Evolutionary conservation across 306 rosid genomes (phyloP), one percentile per base, ranked within the genome.

Genomic region (Gastrolobium bilobum): DNA sequence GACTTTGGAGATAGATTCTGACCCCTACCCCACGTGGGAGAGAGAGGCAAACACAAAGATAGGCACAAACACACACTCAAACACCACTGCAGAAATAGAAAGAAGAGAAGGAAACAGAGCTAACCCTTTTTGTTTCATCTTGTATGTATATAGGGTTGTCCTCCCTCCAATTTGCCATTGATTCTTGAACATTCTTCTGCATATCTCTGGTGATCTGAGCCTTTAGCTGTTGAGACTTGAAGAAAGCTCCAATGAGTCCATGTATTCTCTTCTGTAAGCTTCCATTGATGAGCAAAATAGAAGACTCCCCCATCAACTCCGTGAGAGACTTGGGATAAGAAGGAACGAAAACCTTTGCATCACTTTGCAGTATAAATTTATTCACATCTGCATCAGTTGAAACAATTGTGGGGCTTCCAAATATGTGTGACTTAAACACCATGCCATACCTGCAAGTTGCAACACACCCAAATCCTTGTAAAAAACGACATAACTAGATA

Each of bases 341-440:
- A 58, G 99, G 99, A 63, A 95, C 91, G 35, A 95, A 95, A 86
- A 85, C 81, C 77, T 90, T 95, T 10, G 97, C 89, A 85, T 95
- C 99, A 85, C 99, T 93, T 51, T 95, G 98, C 59, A 95, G 89
- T 79, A 95, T 86, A 42, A 95, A 85, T 68, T 81, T 93, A 56
- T 88, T 95, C 75, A 93, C 98, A 76, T 91, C 98, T 70, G 96
- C 91, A 89, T 95, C 98, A 5, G 96, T 93, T 2, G 99, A 93
- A 72, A 95, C 87, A 51, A 95, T 93, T 5, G 97, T 89, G 10
- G 96, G 90, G 58, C 93, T 93, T 63, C 98, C 99, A 89, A 95
- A 95, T 88, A 95, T 86, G 85, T 95, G 99, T 26, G 99, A 95
- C 86, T 88, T 95, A 43, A 95, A 95, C 90, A 95, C 99, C 74